A percentile compares a stretch with the other conserved stretches of the same genome.
Conservation (phyloP, 257 asterid species). For the Gentiana macrophylla region DNA sequence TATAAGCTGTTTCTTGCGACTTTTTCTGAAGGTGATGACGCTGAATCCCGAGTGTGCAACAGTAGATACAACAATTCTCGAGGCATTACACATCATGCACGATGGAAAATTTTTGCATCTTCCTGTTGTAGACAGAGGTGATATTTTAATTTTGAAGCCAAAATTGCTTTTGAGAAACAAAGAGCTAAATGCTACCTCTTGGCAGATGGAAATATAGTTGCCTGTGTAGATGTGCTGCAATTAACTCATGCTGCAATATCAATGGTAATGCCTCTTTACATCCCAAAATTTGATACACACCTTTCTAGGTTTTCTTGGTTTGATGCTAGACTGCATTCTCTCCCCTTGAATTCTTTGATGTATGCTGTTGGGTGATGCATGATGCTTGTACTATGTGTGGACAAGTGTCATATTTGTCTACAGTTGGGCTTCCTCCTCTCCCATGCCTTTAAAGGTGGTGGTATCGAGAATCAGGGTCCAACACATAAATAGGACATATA, state of each 20-base stretch:
- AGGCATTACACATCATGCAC: constrained; percentile 89
- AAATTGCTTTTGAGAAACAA: background rate
- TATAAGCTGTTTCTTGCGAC: constrained; percentile 7
- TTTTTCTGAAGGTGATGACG: constrained; percentile 69
- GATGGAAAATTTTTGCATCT: constrained; percentile 83
- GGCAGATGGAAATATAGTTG: constrained; percentile 66
- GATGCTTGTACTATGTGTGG: background rate
- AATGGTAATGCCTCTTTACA: constrained; percentile 40
- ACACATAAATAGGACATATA: no score
- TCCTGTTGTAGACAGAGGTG: constrained; percentile 85
- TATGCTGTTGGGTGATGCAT: background rate
- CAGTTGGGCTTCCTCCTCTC: no score
- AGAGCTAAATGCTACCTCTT: constrained; percentile 15
- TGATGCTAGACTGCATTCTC: no score
- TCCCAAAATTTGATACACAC: background rate
- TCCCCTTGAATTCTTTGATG: no score
- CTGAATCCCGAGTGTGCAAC: constrained; percentile 77
- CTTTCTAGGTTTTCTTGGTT: no score
- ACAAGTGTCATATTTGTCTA: background rate
- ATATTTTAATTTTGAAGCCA: constrained; percentile 12
- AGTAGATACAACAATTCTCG: constrained; percentile 77
- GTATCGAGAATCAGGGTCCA: no score
- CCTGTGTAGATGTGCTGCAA: constrained; percentile 87
- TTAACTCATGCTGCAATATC: constrained; percentile 87
- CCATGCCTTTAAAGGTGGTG: no score